Conservation (phyloP, 257 asterid species). For the Fraxinus americana region DNA sequence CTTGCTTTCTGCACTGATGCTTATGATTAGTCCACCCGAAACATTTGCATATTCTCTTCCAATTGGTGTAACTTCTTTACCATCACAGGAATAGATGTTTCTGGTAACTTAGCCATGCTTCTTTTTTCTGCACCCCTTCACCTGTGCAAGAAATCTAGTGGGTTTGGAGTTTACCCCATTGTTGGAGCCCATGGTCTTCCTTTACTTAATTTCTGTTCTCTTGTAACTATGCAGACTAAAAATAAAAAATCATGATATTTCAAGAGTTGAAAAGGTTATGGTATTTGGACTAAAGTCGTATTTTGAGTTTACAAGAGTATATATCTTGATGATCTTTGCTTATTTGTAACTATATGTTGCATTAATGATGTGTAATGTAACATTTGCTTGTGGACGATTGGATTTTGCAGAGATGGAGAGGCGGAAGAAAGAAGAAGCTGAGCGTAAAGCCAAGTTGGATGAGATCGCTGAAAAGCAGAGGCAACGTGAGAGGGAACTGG, state of each 20-base stretch:
- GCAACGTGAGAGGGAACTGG: conserved; percentile 66
- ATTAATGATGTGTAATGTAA: conserved; percentile 4
- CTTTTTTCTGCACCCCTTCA: neutral
- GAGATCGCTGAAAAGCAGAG: conserved; percentile 82
- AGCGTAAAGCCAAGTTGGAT: conserved; percentile 66
- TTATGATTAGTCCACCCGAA: no score
- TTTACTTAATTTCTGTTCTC: neutral
- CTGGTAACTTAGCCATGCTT: neutral
- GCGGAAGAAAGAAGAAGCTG: conserved; percentile 70
- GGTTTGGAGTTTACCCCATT: neutral
- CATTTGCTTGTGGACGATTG: neutral
- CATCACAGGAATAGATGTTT: neutral
- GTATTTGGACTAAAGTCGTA: neutral
- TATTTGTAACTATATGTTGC: neutral
- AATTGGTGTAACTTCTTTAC: neutral
- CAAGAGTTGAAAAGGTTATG: neutral
- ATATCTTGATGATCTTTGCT: neutral
- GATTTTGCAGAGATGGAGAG: conserved; percentile 65
- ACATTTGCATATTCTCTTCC: neutral
- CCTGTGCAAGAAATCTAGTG: neutral
- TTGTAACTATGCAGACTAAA: neutral
- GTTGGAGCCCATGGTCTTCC: neutral
- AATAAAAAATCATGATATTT: neutral
- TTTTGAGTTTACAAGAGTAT: neutral
- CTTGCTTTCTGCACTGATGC: no score